Evolutionary conservation across 441 rosid species (phyloP).

Genomic region (Pelargonium australe): DNA sequence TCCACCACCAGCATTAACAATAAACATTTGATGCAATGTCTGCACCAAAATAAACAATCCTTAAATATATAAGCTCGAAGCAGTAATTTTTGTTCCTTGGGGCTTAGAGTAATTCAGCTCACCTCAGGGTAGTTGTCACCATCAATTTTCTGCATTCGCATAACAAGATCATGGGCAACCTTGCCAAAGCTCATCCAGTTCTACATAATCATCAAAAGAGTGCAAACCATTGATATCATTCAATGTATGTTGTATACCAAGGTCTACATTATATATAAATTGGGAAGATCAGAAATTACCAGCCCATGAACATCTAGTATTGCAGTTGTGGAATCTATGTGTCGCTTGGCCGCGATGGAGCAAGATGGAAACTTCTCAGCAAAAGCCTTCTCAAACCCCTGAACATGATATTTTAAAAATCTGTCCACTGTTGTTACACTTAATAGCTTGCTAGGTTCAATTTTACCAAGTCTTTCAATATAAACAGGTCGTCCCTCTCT

Average conservation of each 20-base stretch:
- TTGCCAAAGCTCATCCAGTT: slow-evolving; percentile 82
- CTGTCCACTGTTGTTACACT: slow-evolving; percentile 87
- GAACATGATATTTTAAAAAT: slow-evolving; percentile 80
- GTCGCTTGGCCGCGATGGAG: slow-evolving; percentile 84
- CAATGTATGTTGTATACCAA: slow-evolving; percentile 9
- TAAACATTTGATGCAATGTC: slow-evolving; percentile 93
- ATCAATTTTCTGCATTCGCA: slow-evolving; percentile 82
- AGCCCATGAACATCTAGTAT: slow-evolving; percentile 96
- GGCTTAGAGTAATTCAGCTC: background rate
- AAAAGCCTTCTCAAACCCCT: slow-evolving; percentile 86
- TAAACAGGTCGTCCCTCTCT: slow-evolving; percentile 95
- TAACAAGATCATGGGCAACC: slow-evolving; percentile 84
- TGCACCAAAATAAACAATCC: slow-evolving; percentile 28
- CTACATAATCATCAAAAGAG: slow-evolving; percentile 27
- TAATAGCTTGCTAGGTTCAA: slow-evolving; percentile 84
- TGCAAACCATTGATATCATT: slow-evolving; percentile 11
- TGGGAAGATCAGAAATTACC: slow-evolving; percentile 39
- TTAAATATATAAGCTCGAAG: background rate
- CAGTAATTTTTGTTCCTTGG: background rate
- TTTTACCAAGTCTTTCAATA: slow-evolving; percentile 89
- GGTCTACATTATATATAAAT: background rate
- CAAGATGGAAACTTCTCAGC: slow-evolving; percentile 86
- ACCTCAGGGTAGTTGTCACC: slow-evolving; percentile 99
- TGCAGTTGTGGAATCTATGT: slow-evolving; percentile 89
- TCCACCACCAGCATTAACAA: slow-evolving; percentile 95